Percentiles rank a stretch among this genome's conserved stretches.
phyloP scores from a whole-genome alignment of 805 yeast species.

The Wickerhamomyces hampshirensis region DNA sequence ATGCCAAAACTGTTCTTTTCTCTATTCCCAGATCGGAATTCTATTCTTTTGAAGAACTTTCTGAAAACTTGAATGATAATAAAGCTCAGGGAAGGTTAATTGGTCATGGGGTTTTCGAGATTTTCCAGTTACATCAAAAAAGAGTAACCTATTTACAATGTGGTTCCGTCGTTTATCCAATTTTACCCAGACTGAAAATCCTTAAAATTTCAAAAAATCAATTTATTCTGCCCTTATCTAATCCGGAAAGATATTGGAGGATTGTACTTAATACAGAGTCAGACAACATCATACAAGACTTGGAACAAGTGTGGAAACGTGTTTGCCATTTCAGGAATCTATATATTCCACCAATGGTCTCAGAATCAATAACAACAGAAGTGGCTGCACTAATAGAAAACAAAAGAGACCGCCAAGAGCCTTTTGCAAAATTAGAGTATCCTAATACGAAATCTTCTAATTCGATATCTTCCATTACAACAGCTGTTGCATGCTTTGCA shows the following conservation, averaged over 20 bases:
- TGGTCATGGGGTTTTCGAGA: constrained; percentile 56
- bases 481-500: constrained; percentile 33
- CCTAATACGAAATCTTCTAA: constrained; percentile 6
- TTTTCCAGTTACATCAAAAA: constrained; percentile 54
- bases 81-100: constrained; percentile 40
- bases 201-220: constrained; percentile 42
- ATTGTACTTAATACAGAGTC: constrained; percentile 30
- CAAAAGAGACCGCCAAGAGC: background rate
- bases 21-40: constrained; percentile 19
- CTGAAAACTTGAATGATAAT: constrained; percentile 6
- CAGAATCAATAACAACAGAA: background rate
- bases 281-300: constrained; percentile 11
- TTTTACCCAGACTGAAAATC: constrained; percentile 58
- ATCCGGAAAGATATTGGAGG: constrained; percentile 76
- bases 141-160: constrained; percentile 59
- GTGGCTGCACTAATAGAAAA: background rate
- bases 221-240: constrained; percentile 60
- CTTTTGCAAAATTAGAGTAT: constrained; percentile 3
- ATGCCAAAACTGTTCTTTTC: constrained; percentile 18
- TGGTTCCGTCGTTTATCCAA: constrained; percentile 66
- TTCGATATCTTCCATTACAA: constrained; percentile 28
- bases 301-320: constrained; percentile 25
- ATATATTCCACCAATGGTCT: constrained; percentile 13
- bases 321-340: constrained; percentile 41
- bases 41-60: constrained; percentile 19